Percentiles rank a stretch among this genome's conserved stretches.
Conservation (phyloP, 2,329 filamentous ascomycete genomes). For the Pestalotiopsis sp. region DNA sequence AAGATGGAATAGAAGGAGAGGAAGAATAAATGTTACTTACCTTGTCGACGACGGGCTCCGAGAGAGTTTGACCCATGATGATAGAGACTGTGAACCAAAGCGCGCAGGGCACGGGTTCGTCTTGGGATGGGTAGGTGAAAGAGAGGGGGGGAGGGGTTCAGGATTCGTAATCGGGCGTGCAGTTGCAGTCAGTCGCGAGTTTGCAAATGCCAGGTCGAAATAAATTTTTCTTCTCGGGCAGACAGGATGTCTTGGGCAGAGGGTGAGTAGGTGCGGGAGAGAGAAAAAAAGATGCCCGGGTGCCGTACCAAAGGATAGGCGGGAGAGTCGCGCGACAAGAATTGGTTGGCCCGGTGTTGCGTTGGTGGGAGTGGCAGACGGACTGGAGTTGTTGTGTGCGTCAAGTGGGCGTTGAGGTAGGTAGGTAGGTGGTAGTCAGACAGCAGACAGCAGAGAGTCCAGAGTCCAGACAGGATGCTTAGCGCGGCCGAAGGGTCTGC, state of each 20-base stretch:
- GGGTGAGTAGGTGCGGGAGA: conserved; percentile 2
- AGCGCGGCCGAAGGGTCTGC: neutral
- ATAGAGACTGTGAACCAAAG: conserved; percentile 30
- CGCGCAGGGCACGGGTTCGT: conserved; percentile 21
- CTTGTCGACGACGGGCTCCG: conserved; percentile 98
- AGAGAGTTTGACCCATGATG: conserved; percentile 97
- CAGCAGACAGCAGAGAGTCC: neutral
- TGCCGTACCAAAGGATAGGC: neutral
- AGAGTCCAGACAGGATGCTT: neutral
- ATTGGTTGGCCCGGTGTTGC: neutral
- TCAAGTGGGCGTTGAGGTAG: neutral
- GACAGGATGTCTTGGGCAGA: conserved; percentile 1
- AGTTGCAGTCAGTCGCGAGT: conserved; percentile 3
- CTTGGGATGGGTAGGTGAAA: conserved; percentile 26
- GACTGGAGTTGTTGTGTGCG: neutral
- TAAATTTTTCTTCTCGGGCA: neutral
- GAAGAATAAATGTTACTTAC: conserved; percentile 55
- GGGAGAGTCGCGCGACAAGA: neutral
- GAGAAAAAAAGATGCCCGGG: neutral
- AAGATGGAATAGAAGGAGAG: neutral
- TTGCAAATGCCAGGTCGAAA: conserved; percentile 5
- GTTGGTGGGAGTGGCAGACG: neutral
- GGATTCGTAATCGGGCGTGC: conserved; percentile 19
- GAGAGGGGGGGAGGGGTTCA: conserved; percentile 22
- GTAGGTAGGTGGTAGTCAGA: neutral